These are phyloP conservation scores for Apocynum venetum DNA, from an alignment of 257 asterid species.

Conservation along the genomic window DNA sequence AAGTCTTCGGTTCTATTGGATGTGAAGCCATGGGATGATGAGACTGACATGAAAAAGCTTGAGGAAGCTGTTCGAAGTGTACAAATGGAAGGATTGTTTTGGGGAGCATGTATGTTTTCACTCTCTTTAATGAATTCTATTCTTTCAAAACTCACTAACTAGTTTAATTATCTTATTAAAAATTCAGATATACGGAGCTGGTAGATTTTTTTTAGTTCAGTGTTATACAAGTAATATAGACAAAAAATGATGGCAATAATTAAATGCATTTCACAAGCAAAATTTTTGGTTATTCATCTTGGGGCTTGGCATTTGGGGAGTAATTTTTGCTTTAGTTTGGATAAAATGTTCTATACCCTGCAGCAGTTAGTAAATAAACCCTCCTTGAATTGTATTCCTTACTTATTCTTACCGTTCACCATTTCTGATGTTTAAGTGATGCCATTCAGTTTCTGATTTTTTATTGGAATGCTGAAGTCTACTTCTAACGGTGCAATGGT, in stretches of 20 bases:
- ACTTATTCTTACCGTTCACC: not conserved
- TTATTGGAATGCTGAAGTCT: not conserved
- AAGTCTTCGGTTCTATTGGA: conserved; percentile 64
- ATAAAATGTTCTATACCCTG: not conserved
- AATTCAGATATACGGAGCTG: too few species aligned
- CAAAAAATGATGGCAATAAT: too few species aligned
- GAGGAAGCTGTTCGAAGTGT: conserved; percentile 86
- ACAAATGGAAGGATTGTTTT: conserved; percentile 70
- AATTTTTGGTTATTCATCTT: not conserved
- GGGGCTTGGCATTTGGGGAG: not conserved
- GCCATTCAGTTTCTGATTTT: not conserved
- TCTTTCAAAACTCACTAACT: not conserved
- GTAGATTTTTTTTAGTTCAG: not conserved
- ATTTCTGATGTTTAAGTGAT: not conserved
- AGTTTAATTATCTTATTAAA: not conserved
- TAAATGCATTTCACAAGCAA: not conserved
- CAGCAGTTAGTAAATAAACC: not conserved
- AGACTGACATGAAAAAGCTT: conserved; percentile 91
- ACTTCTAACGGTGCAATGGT: not conserved
- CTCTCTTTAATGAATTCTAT: not conserved
- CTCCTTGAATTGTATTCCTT: not conserved
- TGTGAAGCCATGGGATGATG: conserved; percentile 96
- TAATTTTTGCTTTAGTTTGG: not conserved
- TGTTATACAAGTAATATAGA: not conserved
- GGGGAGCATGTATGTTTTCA: conserved; percentile 79